phyloP scores from a whole-genome alignment of 2,329 filamentous ascomycete genomes.

The Didymella segeticola region DNA sequence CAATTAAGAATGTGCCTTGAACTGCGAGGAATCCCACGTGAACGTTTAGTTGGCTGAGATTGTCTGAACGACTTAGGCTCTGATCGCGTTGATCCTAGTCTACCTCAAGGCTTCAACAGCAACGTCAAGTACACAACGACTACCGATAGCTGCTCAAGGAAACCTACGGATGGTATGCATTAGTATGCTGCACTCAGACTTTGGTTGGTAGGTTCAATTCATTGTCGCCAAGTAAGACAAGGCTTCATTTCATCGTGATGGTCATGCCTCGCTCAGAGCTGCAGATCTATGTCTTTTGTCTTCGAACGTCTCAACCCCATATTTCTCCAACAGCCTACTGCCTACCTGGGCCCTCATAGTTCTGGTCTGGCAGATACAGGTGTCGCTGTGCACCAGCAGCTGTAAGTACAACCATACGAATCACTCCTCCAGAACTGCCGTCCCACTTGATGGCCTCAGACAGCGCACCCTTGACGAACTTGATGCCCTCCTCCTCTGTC shows the following conservation, averaged over 20 bases:
- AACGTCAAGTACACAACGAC: neutral
- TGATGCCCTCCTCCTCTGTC: constrained; percentile 87
- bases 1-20: neutral
- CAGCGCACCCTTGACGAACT: constrained; percentile 91
- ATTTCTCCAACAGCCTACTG: constrained; percentile 39
- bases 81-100: constrained; percentile 4
- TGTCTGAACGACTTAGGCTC: neutral
- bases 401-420: constrained; percentile 96
- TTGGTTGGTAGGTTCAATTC: neutral
- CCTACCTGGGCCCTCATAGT: constrained; percentile 77
- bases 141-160: neutral
- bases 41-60: constrained; percentile 16
- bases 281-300: constrained; percentile 18
- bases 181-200: neutral
- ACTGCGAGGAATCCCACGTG: constrained; percentile 11
- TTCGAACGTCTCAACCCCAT: constrained; percentile 6
- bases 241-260: constrained; percentile 20
- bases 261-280: constrained; percentile 18
- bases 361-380: constrained; percentile 87
- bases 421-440: constrained; percentile 96
- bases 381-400: constrained; percentile 88
- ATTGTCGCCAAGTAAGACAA: neutral
- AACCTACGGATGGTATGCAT: neutral
- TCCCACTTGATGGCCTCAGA: constrained; percentile 99
- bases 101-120: neutral